Evolutionary conservation across 208 protist species (phyloP), one percentile per base, ranked within the genome.

Genomic region (Novymonas esmeraldas): DNA sequence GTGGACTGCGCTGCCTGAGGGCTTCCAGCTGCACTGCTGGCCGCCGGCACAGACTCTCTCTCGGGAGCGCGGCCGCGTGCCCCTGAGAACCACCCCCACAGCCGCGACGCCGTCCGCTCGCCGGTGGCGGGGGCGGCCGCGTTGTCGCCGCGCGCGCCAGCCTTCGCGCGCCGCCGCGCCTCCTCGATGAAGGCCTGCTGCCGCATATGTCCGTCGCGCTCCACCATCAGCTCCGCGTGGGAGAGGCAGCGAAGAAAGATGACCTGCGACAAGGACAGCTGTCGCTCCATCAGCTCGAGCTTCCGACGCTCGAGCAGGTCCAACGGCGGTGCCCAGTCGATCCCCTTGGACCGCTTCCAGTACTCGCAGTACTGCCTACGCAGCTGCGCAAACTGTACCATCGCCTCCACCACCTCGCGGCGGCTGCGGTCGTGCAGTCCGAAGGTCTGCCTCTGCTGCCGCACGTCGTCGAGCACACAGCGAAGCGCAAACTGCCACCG

Each of bases 171-270:
- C 14, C 54, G 45, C 33, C 66, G 59, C 0, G 41, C 57, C 31
- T 71, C 36, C 48, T 57, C 73, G 65, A 94, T 86, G 26, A 69
- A 88, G 28, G 65, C 44, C 49, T 79, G 64, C 62, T 94, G 88
- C 42, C 76, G 78, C n/a, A 38, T 26, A 29, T 63, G 33, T 0
- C 52, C 54, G 16, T 83, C 66, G 49, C 67, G 51, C 54, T 93
- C 90, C n/a, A 59, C 55, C 31, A 54, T 36, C 6, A 95, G 63
- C 63, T 93, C 86, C 0, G 87, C 78, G 33, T 84, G 78, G 3
- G 90, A 68, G 9, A 95, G 52, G 57, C 85, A 93, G 11, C 87
- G 85, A 7, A 95, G 57, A 68, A 93, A 90, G n/a, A 91, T 57
- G 6, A 91, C 26, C 64, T 95, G 90, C 41, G 87, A 60, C 22